Evolutionary conservation across 768 basidiomycete genomes (phyloP).

Genomic region (Boletus reticulatus): DNA sequence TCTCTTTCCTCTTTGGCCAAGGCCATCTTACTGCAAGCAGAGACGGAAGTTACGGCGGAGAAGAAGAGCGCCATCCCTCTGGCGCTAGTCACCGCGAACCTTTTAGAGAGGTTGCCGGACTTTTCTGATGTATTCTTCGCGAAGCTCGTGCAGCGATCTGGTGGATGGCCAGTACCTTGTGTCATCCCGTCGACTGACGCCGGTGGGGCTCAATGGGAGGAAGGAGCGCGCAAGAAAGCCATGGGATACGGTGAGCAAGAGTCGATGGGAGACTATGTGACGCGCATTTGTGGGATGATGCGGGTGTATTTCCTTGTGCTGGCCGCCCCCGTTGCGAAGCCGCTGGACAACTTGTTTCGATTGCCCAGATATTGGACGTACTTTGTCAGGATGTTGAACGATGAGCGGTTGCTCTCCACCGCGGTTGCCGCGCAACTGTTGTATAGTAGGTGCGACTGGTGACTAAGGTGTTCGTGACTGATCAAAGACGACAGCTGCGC

Average conservation of each 20-base stretch:
- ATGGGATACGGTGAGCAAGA: constrained; percentile 60
- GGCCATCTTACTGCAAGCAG: constrained; percentile 85
- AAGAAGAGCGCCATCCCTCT: constrained; percentile 82
- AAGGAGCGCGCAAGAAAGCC: constrained; percentile 43
- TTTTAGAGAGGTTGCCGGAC: constrained; percentile 55
- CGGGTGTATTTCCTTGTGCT: constrained; percentile 84
- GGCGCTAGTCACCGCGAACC: constrained; percentile 63
- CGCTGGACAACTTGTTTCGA: constrained; percentile 46
- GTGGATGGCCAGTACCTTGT: constrained; percentile 82
- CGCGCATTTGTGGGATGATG: constrained; percentile 74
- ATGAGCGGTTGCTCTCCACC: constrained; percentile 50
- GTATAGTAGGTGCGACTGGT: constrained; percentile 44
- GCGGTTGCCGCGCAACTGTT: constrained; percentile 64
- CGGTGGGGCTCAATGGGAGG: constrained; percentile 47
- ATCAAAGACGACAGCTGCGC: constrained; percentile 46
- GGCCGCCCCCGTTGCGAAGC: constrained; percentile 40
- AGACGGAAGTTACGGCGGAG: constrained; percentile 90
- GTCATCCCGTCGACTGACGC: constrained; percentile 53
- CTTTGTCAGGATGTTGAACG: constrained; percentile 60
- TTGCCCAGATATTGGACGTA: constrained; percentile 69
- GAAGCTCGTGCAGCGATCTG: constrained; percentile 81
- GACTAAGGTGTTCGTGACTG: constrained; percentile 1
- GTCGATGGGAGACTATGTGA: constrained; percentile 55
- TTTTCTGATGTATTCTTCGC: constrained; percentile 81
- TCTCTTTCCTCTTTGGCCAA: constrained; percentile 88